These are phyloP conservation scores for Astragalus membranaceus DNA, from an alignment of 306 rosid species.

Conservation along the genomic window DNA sequence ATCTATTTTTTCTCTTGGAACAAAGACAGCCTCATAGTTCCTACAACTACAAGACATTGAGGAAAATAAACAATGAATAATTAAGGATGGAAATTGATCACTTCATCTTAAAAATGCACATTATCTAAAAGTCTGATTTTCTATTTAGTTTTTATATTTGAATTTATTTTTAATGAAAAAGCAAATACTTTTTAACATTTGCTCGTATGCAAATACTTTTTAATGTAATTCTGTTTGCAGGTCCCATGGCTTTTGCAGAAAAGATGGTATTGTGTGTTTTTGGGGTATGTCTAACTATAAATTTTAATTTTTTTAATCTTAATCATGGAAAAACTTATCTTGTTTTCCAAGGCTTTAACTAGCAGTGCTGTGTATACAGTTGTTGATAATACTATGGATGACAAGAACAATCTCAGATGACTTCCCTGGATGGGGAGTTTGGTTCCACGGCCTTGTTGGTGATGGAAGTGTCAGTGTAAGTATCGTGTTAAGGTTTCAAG, in stretches of 20 bases:
- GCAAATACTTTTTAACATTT: not conserved
- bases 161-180: not conserved
- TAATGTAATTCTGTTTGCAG: too few relatives aligned
- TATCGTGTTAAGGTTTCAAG: not conserved
- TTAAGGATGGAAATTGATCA: not conserved
- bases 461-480: slow-evolving; percentile 91
- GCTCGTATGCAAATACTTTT: too few relatives aligned
- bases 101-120: not conserved
- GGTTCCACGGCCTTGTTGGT: slow-evolving; percentile 68
- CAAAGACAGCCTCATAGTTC: too few relatives aligned
- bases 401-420: slow-evolving; percentile 82
- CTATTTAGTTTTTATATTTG: not conserved
- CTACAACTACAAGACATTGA: too few relatives aligned
- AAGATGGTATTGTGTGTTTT: slow-evolving; percentile 69
- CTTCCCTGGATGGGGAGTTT: slow-evolving; percentile 87
- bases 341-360: not conserved
- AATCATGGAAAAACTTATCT: not conserved
- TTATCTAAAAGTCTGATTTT: not conserved
- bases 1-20: too few relatives aligned
- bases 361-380: slow-evolving; percentile 28
- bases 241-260: slow-evolving; percentile 87
- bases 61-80: too few relatives aligned
- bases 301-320: not conserved
- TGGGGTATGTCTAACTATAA: slow-evolving; percentile 40
- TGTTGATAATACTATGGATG: slow-evolving; percentile 79